Conservation (phyloP, 2,329 filamentous ascomycete genomes). For the Elsinoe fawcettii region DNA sequence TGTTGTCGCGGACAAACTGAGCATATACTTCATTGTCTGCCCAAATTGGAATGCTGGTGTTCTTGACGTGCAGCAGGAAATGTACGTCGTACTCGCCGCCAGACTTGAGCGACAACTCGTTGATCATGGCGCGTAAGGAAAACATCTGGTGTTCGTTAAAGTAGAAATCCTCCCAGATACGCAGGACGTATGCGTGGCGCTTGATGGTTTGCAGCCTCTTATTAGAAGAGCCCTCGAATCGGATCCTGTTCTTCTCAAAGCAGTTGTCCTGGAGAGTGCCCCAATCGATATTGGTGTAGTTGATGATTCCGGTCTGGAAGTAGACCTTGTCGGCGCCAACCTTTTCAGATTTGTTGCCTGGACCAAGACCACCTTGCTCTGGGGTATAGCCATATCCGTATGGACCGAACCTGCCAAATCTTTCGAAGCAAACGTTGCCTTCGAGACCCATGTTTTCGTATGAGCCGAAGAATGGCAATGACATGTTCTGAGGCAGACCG, state of each 20-base stretch:
- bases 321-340: conserved; percentile 45
- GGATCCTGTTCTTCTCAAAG: conserved; percentile 42
- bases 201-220: conserved; percentile 35
- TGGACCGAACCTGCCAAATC: conserved; percentile 42
- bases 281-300: conserved; percentile 44
- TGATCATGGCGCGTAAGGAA: conserved; percentile 74
- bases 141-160: conserved; percentile 75
- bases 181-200: conserved; percentile 74
- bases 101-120: conserved; percentile 70
- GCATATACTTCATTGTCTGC: conserved; percentile 63
- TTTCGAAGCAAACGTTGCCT: conserved; percentile 44
- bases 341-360: conserved; percentile 37
- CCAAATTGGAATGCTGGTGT: conserved; percentile 68
- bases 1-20: conserved; percentile 57
- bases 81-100: conserved; percentile 83
- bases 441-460: conserved; percentile 41
- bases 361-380: conserved; percentile 42
- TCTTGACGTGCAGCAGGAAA: conserved; percentile 76
- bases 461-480: conserved; percentile 42
- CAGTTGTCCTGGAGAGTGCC: conserved; percentile 41
- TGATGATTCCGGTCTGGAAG: conserved; percentile 39
- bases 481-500: conserved; percentile 43
- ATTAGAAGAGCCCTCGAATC: conserved; percentile 32
- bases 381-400: conserved; percentile 45
- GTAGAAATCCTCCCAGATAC: conserved; percentile 73